Base-by-base conservation (phyloP, 331 rosid species). In the Prunus yedoensis region DNA sequence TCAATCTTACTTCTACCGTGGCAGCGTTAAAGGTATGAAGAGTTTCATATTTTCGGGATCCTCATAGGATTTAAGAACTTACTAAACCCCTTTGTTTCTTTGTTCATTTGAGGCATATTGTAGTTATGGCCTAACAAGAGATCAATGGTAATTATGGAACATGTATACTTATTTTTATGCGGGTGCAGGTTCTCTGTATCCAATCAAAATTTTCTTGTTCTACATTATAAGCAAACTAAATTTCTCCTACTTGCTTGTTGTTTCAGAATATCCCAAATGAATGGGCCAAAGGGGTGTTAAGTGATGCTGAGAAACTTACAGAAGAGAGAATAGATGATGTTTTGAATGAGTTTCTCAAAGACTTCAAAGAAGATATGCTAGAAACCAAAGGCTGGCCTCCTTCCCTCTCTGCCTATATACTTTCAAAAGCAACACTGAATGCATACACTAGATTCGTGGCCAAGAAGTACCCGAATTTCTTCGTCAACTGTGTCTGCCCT, bases 391-490 rank as follows among this genome's bases (percentile, higher is more conserved):
- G 87, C 53, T 89, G 91, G 96, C 90, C 92, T 38, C 76, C 81
- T 3, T 74, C 63, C 38, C 35, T 82, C 0, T 75, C 93, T 49
- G 78, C 93, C 15, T 88, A 85, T 76, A 73, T 56, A 51, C 65
- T 89, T 78, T 91, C 96, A 27, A 91, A 91, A 87, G 93, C 88
- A 71, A 84, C 90, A 62, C 11, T 89, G 82, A 91, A 91, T 84
- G 85, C 89, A 13, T 82, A 87, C 84, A 88, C 91, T 73, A 85
- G 96, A 58, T 65, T 87, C 77, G 12, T 91, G 59, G 96, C 96
- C 5, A 84, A 76, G 67, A 91, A 70, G 68, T 73, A 83, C 54
- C 83, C 76, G 3, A 58, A 27, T n/a, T 58, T 75, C 17, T 60
- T 60, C 10, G n/a, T 76, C 68, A 83, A 76, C 8, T 66, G 74